A percentile compares a stretch with the other conserved stretches of the same genome.
Evolutionary conservation across 345 rosid species (phyloP).

Genomic region (Sonneratia alba): DNA sequence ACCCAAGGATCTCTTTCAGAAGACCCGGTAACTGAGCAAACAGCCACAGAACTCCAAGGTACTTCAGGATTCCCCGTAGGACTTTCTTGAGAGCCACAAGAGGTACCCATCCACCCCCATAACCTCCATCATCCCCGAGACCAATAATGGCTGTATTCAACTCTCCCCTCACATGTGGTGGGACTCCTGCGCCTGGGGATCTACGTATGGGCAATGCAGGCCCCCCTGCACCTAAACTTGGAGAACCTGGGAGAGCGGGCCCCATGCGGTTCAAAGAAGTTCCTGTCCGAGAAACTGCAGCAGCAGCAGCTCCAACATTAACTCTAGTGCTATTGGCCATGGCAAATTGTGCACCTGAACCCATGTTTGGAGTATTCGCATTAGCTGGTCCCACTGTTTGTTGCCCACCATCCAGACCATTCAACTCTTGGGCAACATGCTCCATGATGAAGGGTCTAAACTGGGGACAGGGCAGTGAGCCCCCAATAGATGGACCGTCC

Average conservation of each 20-base stretch:
- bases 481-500: constrained; percentile 86
- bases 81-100: constrained; percentile 99
- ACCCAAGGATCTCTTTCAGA: constrained; percentile 84
- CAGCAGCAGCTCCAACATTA: constrained; percentile 52
- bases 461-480: constrained; percentile 97
- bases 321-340: constrained; percentile 62
- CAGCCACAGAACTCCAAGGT: constrained; percentile 94
- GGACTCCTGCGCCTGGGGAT: constrained; percentile 64
- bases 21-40: constrained; percentile 92
- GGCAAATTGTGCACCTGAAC: constrained; percentile 39
- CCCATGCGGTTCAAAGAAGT: constrained; percentile 66
- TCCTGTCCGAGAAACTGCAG: constrained; percentile 52
- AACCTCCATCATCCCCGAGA: constrained; percentile 98
- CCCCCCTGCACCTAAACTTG: constrained; percentile 43
- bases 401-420: constrained; percentile 78
- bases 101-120: constrained; percentile 99
- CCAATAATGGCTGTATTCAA: constrained; percentile 93
- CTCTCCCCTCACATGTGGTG: constrained; percentile 93
- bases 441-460: constrained; percentile 99
- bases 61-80: constrained; percentile 87
- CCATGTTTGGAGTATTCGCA: constrained; percentile 30
- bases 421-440: constrained; percentile 96
- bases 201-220: constrained; percentile 76
- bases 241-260: constrained; percentile 50
- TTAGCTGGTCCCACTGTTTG: constrained; percentile 47